Conservation (phyloP, 768 basidiomycete genomes). For the Leccinellum rugosiceps region DNA sequence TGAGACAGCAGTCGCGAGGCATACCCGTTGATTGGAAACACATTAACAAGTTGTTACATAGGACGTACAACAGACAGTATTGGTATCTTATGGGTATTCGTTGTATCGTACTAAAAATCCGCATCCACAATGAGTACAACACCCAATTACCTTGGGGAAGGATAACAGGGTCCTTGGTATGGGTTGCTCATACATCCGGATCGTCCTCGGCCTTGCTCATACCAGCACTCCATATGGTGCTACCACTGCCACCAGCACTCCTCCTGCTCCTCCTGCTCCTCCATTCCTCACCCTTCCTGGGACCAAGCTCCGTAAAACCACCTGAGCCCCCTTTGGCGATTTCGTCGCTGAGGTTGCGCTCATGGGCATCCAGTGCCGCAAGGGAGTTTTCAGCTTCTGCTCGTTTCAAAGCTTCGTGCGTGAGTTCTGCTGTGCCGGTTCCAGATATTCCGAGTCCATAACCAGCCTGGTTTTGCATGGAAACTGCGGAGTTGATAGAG, state of each 20-base stretch:
- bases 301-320: slow-evolving; percentile 77
- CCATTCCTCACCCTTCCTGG: slow-evolving; percentile 50
- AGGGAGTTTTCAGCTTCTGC: slow-evolving; percentile 75
- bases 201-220: slow-evolving; percentile 62
- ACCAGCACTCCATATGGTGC: slow-evolving; percentile 87
- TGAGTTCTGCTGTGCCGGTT: slow-evolving; percentile 44
- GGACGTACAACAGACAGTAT: slow-evolving; percentile 13
- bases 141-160: slow-evolving; percentile 3
- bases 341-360: slow-evolving; percentile 67
- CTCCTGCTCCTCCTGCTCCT: slow-evolving; percentile 47
- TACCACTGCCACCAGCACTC: slow-evolving; percentile 64
- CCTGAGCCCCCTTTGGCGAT: slow-evolving; percentile 69
- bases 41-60: slow-evolving; percentile 25
- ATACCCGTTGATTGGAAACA: neutral
- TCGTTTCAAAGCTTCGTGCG: slow-evolving; percentile 73
- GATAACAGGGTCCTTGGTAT: neutral
- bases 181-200: slow-evolving; percentile 29
- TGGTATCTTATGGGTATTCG: slow-evolving; percentile 21
- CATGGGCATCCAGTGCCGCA: slow-evolving; percentile 76
- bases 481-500: slow-evolving; percentile 45
- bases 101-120: slow-evolving; percentile 21
- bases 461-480: slow-evolving; percentile 34
- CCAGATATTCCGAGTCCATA: slow-evolving; percentile 30
- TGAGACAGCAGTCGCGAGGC: neutral
- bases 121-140: slow-evolving; percentile 15